Base-by-base conservation (phyloP, 371 early-diverging fungal genomes). In the Mucor lusitanicus region DNA sequence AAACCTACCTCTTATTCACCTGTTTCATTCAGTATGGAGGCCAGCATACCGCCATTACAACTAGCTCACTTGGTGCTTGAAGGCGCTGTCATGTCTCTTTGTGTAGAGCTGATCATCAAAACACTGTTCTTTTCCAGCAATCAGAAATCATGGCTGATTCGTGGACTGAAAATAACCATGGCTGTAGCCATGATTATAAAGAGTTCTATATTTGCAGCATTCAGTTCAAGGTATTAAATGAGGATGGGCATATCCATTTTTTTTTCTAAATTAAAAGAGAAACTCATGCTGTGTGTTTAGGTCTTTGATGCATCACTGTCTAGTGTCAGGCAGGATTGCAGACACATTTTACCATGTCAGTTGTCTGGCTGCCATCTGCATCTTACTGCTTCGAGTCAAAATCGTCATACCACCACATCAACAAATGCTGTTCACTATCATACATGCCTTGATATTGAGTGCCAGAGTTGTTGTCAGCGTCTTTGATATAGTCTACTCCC, bases 81-180 rank as follows among this genome's bases (percentile, higher is more conserved):
- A 33, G 68, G 67, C 15, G 63, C 63, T 27, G 57, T 59, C 15
- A 63, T 62, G 4, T 59, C 58, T 7, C 6, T 68, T 1, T 63
- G 59, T 13, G 1, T 54, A 23, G 66, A 61, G 30, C 40, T 70
- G 6, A 54, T 33, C 7, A 15, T 44, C 25, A 35, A 46, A 15
- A 35, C 27, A 17, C 1, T 62, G 4, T 60, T 37, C 27, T 37
- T 28, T n/a, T n/a, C 27, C 23, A 3, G 3, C 15, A 61, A 61
- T 6, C 48, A 59, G 40, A 55, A 35, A 28, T 33, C 19, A n/a
- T 33, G 50, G 33, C 23, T 25, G 13, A 21, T 63, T 13, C 50
- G 61, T 48, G 40, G 25, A 48, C 44, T 67, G 23, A 71, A 71
- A 46, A 42, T 59, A 35, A 11, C 15, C 11, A 71, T 71, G 63